phyloP scores from a whole-genome alignment of 805 yeast genomes.

The Starmerella scarabaei region DNA sequence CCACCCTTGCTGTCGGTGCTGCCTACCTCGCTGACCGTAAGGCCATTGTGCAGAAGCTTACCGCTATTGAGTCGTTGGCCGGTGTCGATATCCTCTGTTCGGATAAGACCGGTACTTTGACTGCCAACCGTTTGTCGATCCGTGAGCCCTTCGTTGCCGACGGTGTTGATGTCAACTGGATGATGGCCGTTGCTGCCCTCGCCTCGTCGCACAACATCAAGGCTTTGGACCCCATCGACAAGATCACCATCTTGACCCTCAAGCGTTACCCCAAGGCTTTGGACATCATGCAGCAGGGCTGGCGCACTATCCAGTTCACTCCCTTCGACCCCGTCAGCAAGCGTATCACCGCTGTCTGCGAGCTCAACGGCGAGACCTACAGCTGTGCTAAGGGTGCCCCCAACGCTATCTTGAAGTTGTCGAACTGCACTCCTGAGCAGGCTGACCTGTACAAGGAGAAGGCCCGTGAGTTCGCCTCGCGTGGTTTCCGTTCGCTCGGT shows the following conservation, averaged over 20 bases:
- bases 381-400: conserved; percentile 98
- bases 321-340: conserved; percentile 97
- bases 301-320: conserved; percentile 56
- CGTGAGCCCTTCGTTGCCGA: conserved; percentile 97
- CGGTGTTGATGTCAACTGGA: conserved; percentile 92
- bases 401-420: conserved; percentile 61
- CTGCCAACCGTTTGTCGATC: conserved; percentile 88
- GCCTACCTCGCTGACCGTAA: conserved; percentile 93
- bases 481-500: conserved; percentile 98
- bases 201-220: conserved; percentile 97
- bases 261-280: conserved; percentile 78
- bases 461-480: conserved; percentile 92
- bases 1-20: conserved; percentile 98
- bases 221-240: conserved; percentile 95
- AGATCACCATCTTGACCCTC: conserved; percentile 87
- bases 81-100: conserved; percentile 97
- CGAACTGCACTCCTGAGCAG: conserved; percentile 64
- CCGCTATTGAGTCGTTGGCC: conserved; percentile 92
- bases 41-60: conserved; percentile 91
- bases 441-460: conserved; percentile 91
- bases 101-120: conserved; percentile 94
- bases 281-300: conserved; percentile 31
- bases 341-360: conserved; percentile 88
- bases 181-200: conserved; percentile 93
- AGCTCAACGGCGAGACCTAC: conserved; percentile 92